Conservation (phyloP, 2,329 filamentous ascomycete species). For the Penicillium sp. region DNA sequence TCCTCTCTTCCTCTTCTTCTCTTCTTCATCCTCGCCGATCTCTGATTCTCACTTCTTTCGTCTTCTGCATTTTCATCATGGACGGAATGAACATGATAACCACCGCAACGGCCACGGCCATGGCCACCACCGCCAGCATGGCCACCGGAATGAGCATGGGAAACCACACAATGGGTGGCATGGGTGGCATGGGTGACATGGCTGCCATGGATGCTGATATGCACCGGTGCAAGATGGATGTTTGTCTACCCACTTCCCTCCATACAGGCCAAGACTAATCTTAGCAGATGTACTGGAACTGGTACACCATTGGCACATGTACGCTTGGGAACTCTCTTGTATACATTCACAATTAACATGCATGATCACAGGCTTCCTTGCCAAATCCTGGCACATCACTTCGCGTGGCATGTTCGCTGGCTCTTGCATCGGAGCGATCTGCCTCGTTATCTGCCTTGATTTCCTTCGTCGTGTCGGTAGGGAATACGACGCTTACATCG, state of each 20-base stretch:
- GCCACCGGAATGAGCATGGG: background rate
- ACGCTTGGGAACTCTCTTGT: background rate
- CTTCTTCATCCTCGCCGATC: background rate
- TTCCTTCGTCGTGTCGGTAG: constrained; percentile 68
- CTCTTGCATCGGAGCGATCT: constrained; percentile 74
- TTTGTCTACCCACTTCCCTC: background rate
- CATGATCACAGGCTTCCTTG: constrained; percentile 60
- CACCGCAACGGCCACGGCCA: background rate
- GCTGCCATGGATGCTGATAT: too few relatives aligned
- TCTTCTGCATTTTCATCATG: constrained; percentile 1
- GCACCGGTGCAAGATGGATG: constrained; percentile 2
- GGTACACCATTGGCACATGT: constrained; percentile 26
- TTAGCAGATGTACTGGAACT: constrained; percentile 27
- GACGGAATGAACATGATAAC: constrained; percentile 3
- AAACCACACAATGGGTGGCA: background rate
- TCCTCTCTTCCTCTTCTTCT: background rate
- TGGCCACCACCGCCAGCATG: background rate
- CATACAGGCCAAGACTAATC: background rate
- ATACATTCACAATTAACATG: background rate
- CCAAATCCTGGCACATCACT: constrained; percentile 68
- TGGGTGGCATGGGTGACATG: too few relatives aligned
- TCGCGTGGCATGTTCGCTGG: constrained; percentile 73
- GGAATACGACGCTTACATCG: constrained; percentile 71
- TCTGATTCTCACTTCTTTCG: background rate
- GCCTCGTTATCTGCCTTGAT: constrained; percentile 73